phyloP scores from a whole-genome alignment of 345 rosid species.

The Salix brachista region DNA sequence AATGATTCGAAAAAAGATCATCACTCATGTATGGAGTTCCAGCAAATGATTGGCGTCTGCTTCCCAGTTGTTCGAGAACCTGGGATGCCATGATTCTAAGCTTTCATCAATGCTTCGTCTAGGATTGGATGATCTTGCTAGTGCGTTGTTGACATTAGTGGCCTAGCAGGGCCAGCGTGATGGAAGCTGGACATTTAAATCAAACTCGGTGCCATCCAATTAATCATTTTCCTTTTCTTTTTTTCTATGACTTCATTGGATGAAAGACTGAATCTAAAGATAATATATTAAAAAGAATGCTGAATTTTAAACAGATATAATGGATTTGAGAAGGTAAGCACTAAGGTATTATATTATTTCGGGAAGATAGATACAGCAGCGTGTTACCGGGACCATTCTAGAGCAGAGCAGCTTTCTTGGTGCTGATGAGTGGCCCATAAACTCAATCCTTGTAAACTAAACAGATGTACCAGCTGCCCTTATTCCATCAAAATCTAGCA shows the following conservation, averaged over 20 bases:
- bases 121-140: constrained; percentile 6
- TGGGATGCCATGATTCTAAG: not conserved
- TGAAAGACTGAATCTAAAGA: not conserved
- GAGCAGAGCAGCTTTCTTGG: not conserved
- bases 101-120: not conserved
- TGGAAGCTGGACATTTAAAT: constrained; percentile 20
- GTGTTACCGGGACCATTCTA: constrained; percentile 5
- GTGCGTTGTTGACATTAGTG: constrained; percentile 9
- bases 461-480: not conserved
- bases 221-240: constrained; percentile 4
- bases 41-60: not conserved
- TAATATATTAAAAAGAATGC: not conserved
- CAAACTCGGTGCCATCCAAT: constrained; percentile 17
- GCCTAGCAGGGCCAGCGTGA: constrained; percentile 5
- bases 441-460: not conserved
- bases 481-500: not conserved
- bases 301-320: not conserved
- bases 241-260: not conserved
- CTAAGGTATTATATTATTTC: constrained; percentile 15
- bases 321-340: constrained; percentile 19
- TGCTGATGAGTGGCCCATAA: not conserved
- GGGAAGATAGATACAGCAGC: not conserved
- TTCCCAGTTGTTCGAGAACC: not conserved
- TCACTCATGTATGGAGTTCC: not conserved
- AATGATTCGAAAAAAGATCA: not conserved